Conservation (phyloP, 1,139 yeast species). For the Lodderomyces margitis region DNA sequence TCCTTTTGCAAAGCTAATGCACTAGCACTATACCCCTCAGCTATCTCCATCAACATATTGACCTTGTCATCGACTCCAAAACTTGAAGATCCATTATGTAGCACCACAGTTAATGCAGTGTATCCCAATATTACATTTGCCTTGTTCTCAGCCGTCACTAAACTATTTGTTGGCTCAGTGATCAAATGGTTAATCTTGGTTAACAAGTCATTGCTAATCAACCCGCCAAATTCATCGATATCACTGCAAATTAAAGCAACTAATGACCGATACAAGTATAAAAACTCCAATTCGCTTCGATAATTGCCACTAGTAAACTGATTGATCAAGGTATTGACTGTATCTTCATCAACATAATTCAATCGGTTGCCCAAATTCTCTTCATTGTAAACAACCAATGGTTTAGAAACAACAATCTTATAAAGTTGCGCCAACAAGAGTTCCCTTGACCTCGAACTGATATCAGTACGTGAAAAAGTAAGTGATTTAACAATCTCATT, state of each 20-base stretch:
- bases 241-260: constrained; percentile 47
- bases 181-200: constrained; percentile 32
- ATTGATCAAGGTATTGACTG: constrained; percentile 33
- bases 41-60: constrained; percentile 42
- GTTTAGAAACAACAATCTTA: constrained; percentile 44
- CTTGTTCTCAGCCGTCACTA: constrained; percentile 39
- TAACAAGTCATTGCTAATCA: constrained; percentile 41
- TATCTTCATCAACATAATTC: constrained; percentile 36
- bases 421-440: constrained; percentile 51
- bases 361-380: constrained; percentile 29
- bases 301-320: constrained; percentile 33
- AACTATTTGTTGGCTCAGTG: constrained; percentile 32
- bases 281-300: constrained; percentile 44
- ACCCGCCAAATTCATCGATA: constrained; percentile 51
- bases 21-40: constrained; percentile 44
- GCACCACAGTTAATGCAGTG: constrained; percentile 40
- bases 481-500: constrained; percentile 43
- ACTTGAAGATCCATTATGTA: constrained; percentile 49
- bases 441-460: constrained; percentile 51
- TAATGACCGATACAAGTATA: constrained; percentile 41
- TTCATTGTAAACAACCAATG: constrained; percentile 39
- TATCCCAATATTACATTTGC: constrained; percentile 45
- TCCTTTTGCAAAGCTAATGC: constrained; percentile 33
- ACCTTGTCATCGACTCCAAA: constrained; percentile 49
- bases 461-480: constrained; percentile 40